Percentiles rank a stretch among this genome's conserved stretches.
Conservation (phyloP, 1,139 yeast genomes). For the Debaryomycetaceae sp. region DNA sequence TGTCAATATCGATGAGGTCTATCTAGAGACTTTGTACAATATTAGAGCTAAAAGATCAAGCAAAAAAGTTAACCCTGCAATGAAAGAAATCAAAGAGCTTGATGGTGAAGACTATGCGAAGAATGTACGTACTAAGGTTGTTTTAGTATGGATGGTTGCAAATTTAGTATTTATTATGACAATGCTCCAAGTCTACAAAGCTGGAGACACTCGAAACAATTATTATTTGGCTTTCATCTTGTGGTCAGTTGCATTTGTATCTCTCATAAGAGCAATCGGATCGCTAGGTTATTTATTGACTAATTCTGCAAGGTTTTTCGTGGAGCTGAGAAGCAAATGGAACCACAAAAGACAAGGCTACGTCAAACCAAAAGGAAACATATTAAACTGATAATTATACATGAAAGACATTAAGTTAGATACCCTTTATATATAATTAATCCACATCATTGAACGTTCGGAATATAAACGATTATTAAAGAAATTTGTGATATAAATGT, state of each 20-base stretch:
- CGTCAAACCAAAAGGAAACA: slow-evolving; percentile 31
- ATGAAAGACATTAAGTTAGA: not conserved
- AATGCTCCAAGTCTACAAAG: slow-evolving; percentile 74
- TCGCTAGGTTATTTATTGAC: slow-evolving; percentile 62
- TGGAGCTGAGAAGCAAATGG: slow-evolving; percentile 44
- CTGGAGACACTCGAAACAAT: slow-evolving; percentile 57
- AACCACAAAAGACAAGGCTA: slow-evolving; percentile 39
- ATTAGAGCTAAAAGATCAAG: slow-evolving; percentile 69
- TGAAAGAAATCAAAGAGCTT: slow-evolving; percentile 33
- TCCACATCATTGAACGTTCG: not conserved
- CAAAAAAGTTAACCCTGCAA: slow-evolving; percentile 50
- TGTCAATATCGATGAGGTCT: slow-evolving; percentile 83
- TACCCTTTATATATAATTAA: not conserved
- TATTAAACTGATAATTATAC: slow-evolving; percentile 21
- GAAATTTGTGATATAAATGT: no score
- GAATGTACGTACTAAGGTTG: slow-evolving; percentile 91
- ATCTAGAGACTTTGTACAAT: slow-evolving; percentile 72
- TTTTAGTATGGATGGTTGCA: slow-evolving; percentile 83
- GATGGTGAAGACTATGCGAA: slow-evolving; percentile 89
- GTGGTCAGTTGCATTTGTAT: slow-evolving; percentile 86
- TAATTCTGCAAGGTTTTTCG: slow-evolving; percentile 35
- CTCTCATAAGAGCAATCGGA: slow-evolving; percentile 77
- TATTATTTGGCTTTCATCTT: slow-evolving; percentile 77
- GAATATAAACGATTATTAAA: not conserved
- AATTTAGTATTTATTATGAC: slow-evolving; percentile 81